phyloP scores from a whole-genome alignment of 164 flowering plant genomes.

The Platanus orientalis region DNA sequence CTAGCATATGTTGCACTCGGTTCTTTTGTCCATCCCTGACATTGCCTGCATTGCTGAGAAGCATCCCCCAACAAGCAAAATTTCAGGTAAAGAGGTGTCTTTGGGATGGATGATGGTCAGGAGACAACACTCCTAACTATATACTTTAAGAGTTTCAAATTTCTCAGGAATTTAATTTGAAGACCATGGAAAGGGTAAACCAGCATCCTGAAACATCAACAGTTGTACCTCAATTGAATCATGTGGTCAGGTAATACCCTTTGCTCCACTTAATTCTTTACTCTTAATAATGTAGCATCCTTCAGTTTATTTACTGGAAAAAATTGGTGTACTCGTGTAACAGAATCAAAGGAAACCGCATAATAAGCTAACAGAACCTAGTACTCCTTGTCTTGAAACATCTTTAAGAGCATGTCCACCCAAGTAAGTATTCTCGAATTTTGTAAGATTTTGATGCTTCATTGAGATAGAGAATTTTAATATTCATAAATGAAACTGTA shows the following conservation, averaged over 20 bases:
- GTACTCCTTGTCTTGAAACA: slow-evolving; percentile 74
- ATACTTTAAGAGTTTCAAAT: neutral
- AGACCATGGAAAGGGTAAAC: slow-evolving; percentile 81
- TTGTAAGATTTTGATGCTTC: no score
- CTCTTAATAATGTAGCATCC: neutral
- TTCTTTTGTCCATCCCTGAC: slow-evolving; percentile 60
- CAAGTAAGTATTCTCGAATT: no score
- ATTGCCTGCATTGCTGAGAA: slow-evolving; percentile 63
- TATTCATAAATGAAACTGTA: no score
- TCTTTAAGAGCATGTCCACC: slow-evolving; percentile 80
- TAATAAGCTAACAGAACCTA: slow-evolving; percentile 73
- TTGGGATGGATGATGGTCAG: no score
- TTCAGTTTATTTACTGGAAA: neutral
- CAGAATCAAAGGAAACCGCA: slow-evolving; percentile 49
- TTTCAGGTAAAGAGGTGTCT: no score
- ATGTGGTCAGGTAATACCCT: slow-evolving; percentile 45
- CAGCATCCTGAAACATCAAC: slow-evolving; percentile 65
- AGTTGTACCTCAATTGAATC: slow-evolving; percentile 52
- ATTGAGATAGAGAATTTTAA: neutral
- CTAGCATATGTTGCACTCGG: neutral
- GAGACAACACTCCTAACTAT: slow-evolving; percentile 24
- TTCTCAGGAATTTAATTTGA: slow-evolving; percentile 77
- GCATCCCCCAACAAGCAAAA: no score
- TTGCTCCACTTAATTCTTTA: no score
- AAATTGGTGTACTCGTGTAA: neutral